These are phyloP conservation scores for Uronychia setigera DNA, from an alignment of 73 alveolate species.

Conservation along the genomic window DNA sequence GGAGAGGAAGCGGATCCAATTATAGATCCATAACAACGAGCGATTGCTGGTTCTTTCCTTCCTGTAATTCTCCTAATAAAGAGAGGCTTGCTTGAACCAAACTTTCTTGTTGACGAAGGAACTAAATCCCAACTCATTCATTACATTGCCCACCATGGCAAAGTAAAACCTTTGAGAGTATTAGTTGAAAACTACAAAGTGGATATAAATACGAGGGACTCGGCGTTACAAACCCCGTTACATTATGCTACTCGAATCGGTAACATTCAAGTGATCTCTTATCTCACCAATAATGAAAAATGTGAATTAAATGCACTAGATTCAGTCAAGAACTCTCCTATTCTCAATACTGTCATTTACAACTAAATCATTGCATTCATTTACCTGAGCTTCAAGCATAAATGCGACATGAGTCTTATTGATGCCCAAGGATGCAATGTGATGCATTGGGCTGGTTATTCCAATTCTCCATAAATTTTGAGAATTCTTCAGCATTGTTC, in stretches of 20 bases:
- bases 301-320: background rate
- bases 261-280: background rate
- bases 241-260: conserved; percentile 33
- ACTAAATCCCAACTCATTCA: background rate
- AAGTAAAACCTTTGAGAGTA: background rate
- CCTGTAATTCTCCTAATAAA: background rate
- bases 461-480: background rate
- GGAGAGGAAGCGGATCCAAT: background rate
- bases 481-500: background rate
- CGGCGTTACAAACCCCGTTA: background rate
- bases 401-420: background rate
- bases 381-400: conserved; percentile 8
- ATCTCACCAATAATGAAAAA: background rate
- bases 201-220: background rate
- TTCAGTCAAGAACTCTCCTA: conserved; percentile 11
- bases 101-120: background rate
- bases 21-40: background rate
- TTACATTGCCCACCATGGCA: conserved; percentile 1
- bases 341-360: background rate
- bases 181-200: background rate
- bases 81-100: background rate
- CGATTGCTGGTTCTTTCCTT: conserved; percentile 4
- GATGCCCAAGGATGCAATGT: background rate
- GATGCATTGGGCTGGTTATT: conserved; percentile 7
- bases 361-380: background rate